A percentile compares a stretch with the other conserved stretches of the same genome.
Evolutionary conservation across 352 stramenopile genomes (phyloP).

Genomic region (Pythium folliculosum): DNA sequence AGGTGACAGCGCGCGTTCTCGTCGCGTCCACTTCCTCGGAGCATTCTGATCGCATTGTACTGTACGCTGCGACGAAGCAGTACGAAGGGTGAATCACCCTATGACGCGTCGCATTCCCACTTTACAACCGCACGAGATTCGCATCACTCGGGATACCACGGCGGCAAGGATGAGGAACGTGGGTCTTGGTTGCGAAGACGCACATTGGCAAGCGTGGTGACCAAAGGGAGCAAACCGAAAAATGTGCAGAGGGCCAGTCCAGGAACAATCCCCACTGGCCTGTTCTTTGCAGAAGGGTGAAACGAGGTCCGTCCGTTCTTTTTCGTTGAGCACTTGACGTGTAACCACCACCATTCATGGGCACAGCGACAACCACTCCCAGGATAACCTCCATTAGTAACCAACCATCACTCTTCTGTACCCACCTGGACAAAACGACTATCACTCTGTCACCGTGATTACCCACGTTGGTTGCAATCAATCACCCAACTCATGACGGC

Average conservation of each 20-base stretch:
- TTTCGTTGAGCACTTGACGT: slow-evolving; percentile 6
- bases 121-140: slow-evolving; percentile 1
- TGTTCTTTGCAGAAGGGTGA: slow-evolving; percentile 18
- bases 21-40: neutral
- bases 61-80: neutral
- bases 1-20: neutral
- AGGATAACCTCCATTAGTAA: neutral
- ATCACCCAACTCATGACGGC: slow-evolving; percentile 2
- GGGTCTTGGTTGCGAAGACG: neutral
- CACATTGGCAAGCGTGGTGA: neutral
- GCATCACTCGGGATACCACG: neutral
- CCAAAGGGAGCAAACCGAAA: neutral
- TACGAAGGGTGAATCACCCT: neutral
- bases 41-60: neutral
- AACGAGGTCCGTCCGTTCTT: slow-evolving; percentile 11
- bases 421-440: neutral
- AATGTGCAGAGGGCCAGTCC: slow-evolving; percentile 12
- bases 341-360: slow-evolving; percentile 23
- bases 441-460: slow-evolving; percentile 15
- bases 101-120: neutral
- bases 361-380: neutral
- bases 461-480: slow-evolving; percentile 2
- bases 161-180: neutral
- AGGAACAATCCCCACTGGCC: slow-evolving; percentile 12
- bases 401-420: slow-evolving; percentile 1